Conservation (phyloP, 1,139 yeast genomes). For the Pichia inconspicua region DNA sequence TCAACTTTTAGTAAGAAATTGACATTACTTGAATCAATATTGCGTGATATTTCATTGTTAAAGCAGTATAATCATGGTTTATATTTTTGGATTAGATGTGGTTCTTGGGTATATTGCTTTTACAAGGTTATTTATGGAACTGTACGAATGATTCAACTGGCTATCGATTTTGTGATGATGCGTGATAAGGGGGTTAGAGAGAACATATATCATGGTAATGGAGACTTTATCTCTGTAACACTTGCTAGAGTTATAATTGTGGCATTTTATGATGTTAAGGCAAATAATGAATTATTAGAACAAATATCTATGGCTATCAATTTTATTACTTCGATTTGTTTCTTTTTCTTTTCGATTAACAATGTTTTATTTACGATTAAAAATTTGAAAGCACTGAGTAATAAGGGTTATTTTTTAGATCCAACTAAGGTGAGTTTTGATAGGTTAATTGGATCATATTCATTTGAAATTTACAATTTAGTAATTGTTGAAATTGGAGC, state of each 20-base stretch:
- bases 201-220: conserved; percentile 21
- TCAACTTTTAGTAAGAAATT: conserved; percentile 3
- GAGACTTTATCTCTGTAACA: conserved; percentile 63
- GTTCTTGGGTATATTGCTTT: conserved; percentile 56
- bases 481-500: conserved; percentile 63
- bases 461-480: conserved; percentile 10
- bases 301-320: conserved; percentile 59
- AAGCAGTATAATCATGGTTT: conserved; percentile 1
- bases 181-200: background rate
- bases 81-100: conserved; percentile 1
- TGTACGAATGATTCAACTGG: background rate
- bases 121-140: conserved; percentile 44
- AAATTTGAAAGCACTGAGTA: conserved; percentile 15
- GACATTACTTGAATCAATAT: conserved; percentile 8
- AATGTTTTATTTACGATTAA: conserved; percentile 48
- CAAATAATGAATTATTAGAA: conserved; percentile 34
- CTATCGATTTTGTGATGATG: conserved; percentile 6
- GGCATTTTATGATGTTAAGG: conserved; percentile 11
- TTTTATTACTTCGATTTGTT: conserved; percentile 53
- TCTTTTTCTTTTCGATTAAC: conserved; percentile 63
- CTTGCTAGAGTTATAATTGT: conserved; percentile 39
- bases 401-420: background rate
- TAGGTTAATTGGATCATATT: background rate
- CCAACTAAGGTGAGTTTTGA: background rate
- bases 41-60: conserved; percentile 3